A percentile compares a stretch with the other conserved stretches of the same genome.
phyloP scores from a whole-genome alignment of 2,329 filamentous ascomycete genomes.

The Metarhizium anisopliae region DNA sequence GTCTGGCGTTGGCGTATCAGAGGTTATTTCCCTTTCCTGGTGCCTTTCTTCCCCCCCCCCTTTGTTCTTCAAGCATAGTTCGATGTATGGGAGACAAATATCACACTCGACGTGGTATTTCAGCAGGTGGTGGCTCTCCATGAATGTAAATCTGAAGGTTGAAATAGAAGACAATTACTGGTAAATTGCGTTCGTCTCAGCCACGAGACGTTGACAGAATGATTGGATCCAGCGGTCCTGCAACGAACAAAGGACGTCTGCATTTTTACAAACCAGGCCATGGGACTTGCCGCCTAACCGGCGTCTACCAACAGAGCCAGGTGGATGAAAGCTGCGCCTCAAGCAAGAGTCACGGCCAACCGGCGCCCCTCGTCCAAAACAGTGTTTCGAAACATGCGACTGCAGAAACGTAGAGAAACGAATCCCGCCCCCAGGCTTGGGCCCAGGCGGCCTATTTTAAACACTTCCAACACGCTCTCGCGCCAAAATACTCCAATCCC shows the following conservation, averaged over 20 bases:
- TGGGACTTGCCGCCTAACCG: too few relatives aligned
- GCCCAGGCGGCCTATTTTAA: not conserved
- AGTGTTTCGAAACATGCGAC: slow-evolving; percentile 3
- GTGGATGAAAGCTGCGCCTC: too few relatives aligned
- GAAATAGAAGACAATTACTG: slow-evolving; percentile 1
- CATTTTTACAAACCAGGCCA: too few relatives aligned
- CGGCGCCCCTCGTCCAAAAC: not conserved
- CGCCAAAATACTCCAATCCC: not conserved
- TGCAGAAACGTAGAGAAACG: slow-evolving; percentile 24
- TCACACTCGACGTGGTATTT: not conserved
- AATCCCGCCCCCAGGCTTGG: too few relatives aligned
- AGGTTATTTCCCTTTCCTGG: slow-evolving; percentile 3
- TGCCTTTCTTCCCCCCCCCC: not conserved
- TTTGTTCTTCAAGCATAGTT: not conserved
- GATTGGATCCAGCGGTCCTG: too few relatives aligned
- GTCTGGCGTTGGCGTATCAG: slow-evolving; percentile 24
- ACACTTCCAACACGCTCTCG: not conserved
- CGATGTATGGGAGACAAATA: not conserved
- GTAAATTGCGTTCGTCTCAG: too few relatives aligned
- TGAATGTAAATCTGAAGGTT: not conserved
- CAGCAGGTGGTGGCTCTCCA: not conserved
- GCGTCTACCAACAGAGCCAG: too few relatives aligned
- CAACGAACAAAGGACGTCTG: too few relatives aligned
- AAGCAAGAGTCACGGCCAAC: too few relatives aligned
- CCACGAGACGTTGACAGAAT: too few relatives aligned